Evolutionary conservation across 352 stramenopile genomes (phyloP), one percentile per base, ranked within the genome.

Genomic region (Phytophthora vignae): DNA sequence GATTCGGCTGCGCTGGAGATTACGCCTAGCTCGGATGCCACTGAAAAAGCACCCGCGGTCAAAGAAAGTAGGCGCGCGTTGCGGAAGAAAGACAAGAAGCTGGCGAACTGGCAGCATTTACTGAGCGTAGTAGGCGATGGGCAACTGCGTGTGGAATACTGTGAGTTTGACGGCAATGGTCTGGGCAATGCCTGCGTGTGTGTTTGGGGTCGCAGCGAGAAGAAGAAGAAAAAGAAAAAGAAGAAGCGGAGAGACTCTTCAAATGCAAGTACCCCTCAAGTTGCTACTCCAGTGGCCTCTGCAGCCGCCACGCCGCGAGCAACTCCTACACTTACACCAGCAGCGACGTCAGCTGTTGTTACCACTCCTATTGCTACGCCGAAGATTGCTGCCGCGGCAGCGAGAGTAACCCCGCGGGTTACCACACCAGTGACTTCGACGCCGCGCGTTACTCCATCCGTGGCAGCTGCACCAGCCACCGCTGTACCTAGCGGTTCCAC

Each of bases 151-250:
- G 82, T 90, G 1, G 55, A 88, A 38, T 91, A 85, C 31, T 93
- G 88, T 54, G 80, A 93, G 38, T 88, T 95, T 68, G 82, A 91
- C 31, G 86, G 85, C 4, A 88, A 85, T 61, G 68, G 81, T 40
- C 54, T 79, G 17, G 87, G 88, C 2, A 93, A 95, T 21, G 82
- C 86, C 11, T 93, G 86, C 31, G 69, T 90, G 5, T 81, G 77
- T 1, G 80, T 95, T 1, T 90, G 83, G 17, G 88, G 84, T 2
- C 71, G 71, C 54, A 65, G 69, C 11, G 69, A 74, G 21, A 80
- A 67, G 55, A 73, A 67, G 42, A 70, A 67, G 50, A 78, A 71
- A 31, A 58, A 53, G 17, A 70, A 53, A 10, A 67, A 49, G n/a
- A 74, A 38, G 33, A 64, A 67, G 49, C 44, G 61, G 9, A 25